A percentile compares a stretch with the other conserved stretches of the same genome.
phyloP scores from a whole-genome alignment of 768 basidiomycete genomes.

The Cystoderma amianthinum region DNA sequence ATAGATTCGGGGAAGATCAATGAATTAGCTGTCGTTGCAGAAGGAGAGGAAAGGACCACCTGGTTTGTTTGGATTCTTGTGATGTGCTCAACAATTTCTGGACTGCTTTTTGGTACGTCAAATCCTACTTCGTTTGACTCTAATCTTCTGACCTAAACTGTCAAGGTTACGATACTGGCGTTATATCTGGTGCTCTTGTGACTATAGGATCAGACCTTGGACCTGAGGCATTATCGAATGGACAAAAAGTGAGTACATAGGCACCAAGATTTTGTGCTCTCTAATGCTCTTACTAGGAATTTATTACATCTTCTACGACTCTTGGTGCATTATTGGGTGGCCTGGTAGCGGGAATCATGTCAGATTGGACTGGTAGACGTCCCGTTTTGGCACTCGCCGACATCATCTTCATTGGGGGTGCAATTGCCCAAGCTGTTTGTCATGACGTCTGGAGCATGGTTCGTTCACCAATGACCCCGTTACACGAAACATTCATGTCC shows the following conservation, averaged over 20 bases:
- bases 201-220: constrained; percentile 65
- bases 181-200: constrained; percentile 76
- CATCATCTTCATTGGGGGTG: constrained; percentile 68
- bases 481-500: neutral
- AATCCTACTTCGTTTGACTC: neutral
- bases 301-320: constrained; percentile 76
- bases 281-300: constrained; percentile 39
- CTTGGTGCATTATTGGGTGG: constrained; percentile 75
- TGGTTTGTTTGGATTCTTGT: constrained; percentile 79
- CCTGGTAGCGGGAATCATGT: constrained; percentile 58
- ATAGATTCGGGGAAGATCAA: constrained; percentile 47
- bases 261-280: neutral
- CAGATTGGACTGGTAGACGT: constrained; percentile 65
- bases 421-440: constrained; percentile 63
- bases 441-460: constrained; percentile 70
- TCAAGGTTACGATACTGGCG: constrained; percentile 74
- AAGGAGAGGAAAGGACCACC: constrained; percentile 61
- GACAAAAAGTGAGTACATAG: constrained; percentile 45
- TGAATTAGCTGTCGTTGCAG: constrained; percentile 51
- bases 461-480: constrained; percentile 7
- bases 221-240: constrained; percentile 43
- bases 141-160: neutral
- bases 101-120: constrained; percentile 62
- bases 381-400: constrained; percentile 62
- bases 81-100: constrained; percentile 67